These are phyloP conservation scores for Phytophthora quininea DNA, from an alignment of 352 stramenopile genomes.

Conservation along the genomic window DNA sequence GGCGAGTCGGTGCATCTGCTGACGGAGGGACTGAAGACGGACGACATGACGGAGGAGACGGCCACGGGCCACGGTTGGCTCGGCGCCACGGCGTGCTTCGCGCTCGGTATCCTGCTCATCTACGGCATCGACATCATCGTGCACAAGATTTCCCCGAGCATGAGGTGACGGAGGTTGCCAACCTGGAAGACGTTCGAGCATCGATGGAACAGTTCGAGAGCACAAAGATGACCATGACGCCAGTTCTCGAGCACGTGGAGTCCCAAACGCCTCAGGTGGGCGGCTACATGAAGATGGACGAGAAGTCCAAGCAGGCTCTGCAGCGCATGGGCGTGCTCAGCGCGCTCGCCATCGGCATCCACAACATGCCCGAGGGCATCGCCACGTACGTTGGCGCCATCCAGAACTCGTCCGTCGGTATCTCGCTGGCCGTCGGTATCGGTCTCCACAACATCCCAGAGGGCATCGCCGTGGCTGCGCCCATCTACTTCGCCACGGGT, in stretches of 20 bases:
- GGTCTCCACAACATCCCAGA: slow-evolving; percentile 4
- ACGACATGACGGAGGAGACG: slow-evolving; percentile 5
- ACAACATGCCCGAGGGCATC: slow-evolving; percentile 1
- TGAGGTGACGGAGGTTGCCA: not conserved
- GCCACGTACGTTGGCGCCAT: slow-evolving; percentile 1
- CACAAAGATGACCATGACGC: not conserved
- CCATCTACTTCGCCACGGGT: slow-evolving; percentile 4
- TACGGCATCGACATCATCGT: not conserved
- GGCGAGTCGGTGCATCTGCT: slow-evolving; percentile 2
- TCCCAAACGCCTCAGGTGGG: not conserved
- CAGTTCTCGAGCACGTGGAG: not conserved
- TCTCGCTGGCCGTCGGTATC: slow-evolving; percentile 1
- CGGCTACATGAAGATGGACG: not conserved
- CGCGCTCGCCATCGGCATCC: slow-evolving; percentile 2
- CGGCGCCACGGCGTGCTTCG: not conserved
- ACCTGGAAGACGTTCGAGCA: not conserved
- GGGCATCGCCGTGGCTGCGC: not conserved
- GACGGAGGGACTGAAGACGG: not conserved
- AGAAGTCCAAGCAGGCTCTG: not conserved
- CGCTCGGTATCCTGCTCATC: not conserved
- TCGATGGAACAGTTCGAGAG: not conserved
- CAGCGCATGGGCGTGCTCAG: slow-evolving; percentile 1
- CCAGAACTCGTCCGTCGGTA: not conserved
- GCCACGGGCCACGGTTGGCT: not conserved
- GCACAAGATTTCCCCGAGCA: slow-evolving; percentile 1